Percentiles rank a stretch among this genome's conserved stretches.
phyloP scores from a whole-genome alignment of 2,329 filamentous ascomycete species.

The Plectosphaerella cucumerina region DNA sequence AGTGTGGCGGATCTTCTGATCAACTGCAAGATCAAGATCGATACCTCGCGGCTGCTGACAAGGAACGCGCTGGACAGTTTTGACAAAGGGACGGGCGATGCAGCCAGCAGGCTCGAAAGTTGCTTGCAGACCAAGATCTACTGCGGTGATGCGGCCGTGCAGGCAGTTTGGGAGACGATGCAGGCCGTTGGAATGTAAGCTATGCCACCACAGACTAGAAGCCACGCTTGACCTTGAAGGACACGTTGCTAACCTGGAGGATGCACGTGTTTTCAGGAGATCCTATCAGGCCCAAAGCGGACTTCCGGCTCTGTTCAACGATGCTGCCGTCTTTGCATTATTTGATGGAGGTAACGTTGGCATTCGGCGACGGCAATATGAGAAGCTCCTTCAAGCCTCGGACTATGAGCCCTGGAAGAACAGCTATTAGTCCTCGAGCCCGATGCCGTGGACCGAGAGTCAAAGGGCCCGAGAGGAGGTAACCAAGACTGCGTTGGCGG shows the following conservation, averaged over 20 bases:
- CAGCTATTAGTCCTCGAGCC: too few relatives aligned
- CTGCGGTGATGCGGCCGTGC: conserved; percentile 43
- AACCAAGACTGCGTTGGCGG: too few relatives aligned
- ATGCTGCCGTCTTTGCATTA: conserved; percentile 8
- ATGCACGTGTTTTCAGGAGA: neutral
- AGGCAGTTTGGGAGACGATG: conserved; percentile 44
- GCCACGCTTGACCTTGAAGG: too few relatives aligned
- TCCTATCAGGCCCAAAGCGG: too few relatives aligned
- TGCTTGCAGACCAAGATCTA: conserved; percentile 47
- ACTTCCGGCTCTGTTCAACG: conserved; percentile 2
- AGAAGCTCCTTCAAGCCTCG: conserved; percentile 1
- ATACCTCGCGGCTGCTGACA: conserved; percentile 43
- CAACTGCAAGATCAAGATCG: conserved; percentile 46
- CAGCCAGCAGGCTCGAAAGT: conserved; percentile 35
- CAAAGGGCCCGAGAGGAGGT: too few relatives aligned
- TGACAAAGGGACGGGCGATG: conserved; percentile 34
- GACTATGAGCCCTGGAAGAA: conserved; percentile 4
- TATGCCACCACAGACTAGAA: neutral
- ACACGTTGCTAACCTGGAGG: neutral
- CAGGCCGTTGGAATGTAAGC: conserved; percentile 45
- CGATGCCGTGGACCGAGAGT: too few relatives aligned
- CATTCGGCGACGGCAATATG: conserved; percentile 6
- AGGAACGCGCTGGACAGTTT: conserved; percentile 46
- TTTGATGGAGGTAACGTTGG: conserved; percentile 14
- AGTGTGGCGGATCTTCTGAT: conserved; percentile 47